Evolutionary conservation across 192 early-diverging fungal genomes (phyloP), one percentile per base, ranked within the genome.

Genomic region (Backusella morwellensis): DNA sequence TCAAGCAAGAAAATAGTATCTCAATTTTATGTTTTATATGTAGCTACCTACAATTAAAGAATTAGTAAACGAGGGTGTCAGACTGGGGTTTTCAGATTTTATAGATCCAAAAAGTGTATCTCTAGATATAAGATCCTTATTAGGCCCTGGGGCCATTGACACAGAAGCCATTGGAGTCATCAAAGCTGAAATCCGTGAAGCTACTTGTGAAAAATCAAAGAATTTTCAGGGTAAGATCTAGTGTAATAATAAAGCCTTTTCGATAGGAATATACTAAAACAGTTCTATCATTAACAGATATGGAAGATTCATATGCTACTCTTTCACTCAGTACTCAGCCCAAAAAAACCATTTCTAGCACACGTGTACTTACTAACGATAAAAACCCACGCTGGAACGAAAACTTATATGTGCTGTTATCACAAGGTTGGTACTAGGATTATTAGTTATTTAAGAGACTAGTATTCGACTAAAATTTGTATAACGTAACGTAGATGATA

Each of bases 81-180:
- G 63, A 14, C 44, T 76, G 17, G 79, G 74, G 0, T 76, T 80
- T 67, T 41, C 52, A 4, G 70, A 70, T 2, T 68, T 80, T 0
- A 70, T 80, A 14, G 79, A 80, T 72, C 79, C 79, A 41, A 80
- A 80, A 63, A 80, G 79, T 26, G 32, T 80, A 41, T 73, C 75
- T 6, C 11, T 80, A 23, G 79, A 80, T 52, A 35, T 80, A 8
- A 70, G 50, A 29, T 47, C 74, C 23, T 41, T 80, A 1, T 35
- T 80, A 26, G 68, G 70, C 5, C 35, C 59, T 4, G 75, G 52
- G 6, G 41, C 42, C 38, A 44, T 34, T 67, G 79, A 80, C 36
- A 47, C 70, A 35, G 34, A 63, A 4, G 59, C 79, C 36, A 80
- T 80, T 59, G 79, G 79, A 1, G 79, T 80, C 4, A 44, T 80